These are phyloP conservation scores for Mycena haematopus DNA, from an alignment of 768 basidiomycete species.

Conservation along the genomic window DNA sequence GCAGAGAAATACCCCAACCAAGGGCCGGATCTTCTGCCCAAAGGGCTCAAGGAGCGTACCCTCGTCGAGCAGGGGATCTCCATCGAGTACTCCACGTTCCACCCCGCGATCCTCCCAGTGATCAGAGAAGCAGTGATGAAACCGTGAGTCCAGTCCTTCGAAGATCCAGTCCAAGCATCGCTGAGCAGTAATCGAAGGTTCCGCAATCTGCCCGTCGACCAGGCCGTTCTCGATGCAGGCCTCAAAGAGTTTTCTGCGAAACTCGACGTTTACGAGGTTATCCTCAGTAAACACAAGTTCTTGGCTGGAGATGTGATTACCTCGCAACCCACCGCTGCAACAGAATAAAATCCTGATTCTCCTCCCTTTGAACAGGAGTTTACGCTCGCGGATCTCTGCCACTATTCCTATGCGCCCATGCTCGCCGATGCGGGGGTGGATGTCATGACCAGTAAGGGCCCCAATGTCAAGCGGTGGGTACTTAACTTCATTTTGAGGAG, in stretches of 20 bases:
- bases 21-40: constrained; percentile 2
- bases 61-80: constrained; percentile 6
- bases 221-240: constrained; percentile 35
- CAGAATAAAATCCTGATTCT: background rate
- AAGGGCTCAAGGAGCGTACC: background rate
- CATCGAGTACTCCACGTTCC: constrained; percentile 1
- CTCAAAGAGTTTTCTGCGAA: constrained; percentile 41
- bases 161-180: background rate
- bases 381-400: constrained; percentile 5
- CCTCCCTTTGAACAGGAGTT: background rate
- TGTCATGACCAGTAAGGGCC: constrained; percentile 6
- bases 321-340: background rate
- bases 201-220: constrained; percentile 17
- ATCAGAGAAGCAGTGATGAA: background rate
- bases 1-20: constrained; percentile 8
- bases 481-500: background rate
- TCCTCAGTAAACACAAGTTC: constrained; percentile 59
- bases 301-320: constrained; percentile 31
- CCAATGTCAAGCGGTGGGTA: constrained; percentile 2
- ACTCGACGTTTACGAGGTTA: constrained; percentile 58
- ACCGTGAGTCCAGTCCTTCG: background rate
- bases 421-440: background rate
- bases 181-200: background rate
- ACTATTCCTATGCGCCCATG: background rate
- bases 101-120: background rate